Percentiles rank a stretch among this genome's conserved stretches.
Conservation (phyloP, 176 grass and related monocot genomes). For the Alloteropsis semialata region DNA sequence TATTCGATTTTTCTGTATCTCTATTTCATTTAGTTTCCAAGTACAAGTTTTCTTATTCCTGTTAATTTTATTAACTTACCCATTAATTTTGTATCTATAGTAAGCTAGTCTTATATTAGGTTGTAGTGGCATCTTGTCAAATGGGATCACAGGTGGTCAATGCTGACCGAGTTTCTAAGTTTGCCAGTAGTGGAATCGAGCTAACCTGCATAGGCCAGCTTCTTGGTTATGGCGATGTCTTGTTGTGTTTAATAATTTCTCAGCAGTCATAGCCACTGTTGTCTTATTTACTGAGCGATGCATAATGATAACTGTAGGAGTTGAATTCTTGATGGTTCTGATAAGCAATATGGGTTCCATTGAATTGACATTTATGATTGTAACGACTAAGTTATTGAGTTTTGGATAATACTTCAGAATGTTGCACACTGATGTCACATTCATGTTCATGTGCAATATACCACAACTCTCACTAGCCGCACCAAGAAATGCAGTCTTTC, state of each 20-base stretch:
- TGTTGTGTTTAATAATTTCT: conserved; percentile 1
- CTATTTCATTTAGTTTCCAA: background rate
- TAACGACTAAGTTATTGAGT: background rate
- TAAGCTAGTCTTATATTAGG: background rate
- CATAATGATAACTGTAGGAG: background rate
- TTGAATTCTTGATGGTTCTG: background rate
- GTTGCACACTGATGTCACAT: background rate
- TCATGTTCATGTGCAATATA: background rate
- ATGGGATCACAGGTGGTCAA: background rate
- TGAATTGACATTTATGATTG: background rate
- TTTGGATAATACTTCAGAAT: background rate
- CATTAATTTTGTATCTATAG: background rate
- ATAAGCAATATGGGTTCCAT: background rate
- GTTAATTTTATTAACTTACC: background rate
- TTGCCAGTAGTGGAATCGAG: background rate
- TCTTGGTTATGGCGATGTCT: background rate
- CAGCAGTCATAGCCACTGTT: background rate
- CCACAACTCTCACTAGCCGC: background rate
- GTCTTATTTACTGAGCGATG: background rate
- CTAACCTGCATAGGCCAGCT: background rate
- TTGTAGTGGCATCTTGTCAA: conserved; percentile 1
- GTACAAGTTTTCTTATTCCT: background rate
- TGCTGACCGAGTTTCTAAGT: background rate
- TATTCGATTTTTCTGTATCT: background rate
- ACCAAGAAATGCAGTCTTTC: background rate